Base-by-base conservation (phyloP, 805 yeast species). In the Wickerhamiella nectarea region DNA sequence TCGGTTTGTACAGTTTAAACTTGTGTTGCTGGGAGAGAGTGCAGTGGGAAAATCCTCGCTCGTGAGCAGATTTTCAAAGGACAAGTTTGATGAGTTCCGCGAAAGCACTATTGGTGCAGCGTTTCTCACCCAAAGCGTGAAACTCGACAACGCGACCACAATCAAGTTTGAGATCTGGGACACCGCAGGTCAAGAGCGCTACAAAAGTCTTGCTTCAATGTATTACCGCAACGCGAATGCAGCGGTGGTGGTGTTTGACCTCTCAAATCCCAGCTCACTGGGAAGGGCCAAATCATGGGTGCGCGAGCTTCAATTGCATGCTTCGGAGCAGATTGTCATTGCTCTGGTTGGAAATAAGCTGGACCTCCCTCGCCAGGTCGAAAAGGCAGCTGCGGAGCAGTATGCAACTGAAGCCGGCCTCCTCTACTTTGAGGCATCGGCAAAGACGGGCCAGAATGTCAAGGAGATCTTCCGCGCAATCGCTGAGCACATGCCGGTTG, bases 71-170 rank as follows among this genome's bases (percentile, higher is more conserved):
- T 85, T 87, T 54, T 87, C 75, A 20, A 73, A 72, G 50, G 67
- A 64, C 49, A 66, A 64, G 46, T 91, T 89, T 58, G 91, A 84
- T 51, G 78, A 75, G 24, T 74, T 75, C 51, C 74, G 89, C 47
- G 84, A 93, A 52, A 82, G 94, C 35, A 91, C 98, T 1, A 91
- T 91, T 44, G 99, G 99, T n/a, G 99, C 98, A 3, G 98, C 97
- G 0, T 91, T 89, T 61, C 71, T 91, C 33, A 84, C 96, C 14
- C 93, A 86, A 58, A 76, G 80, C 9, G 67, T 81, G 10, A 66
- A 67, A 9, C 50, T 75, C 6, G 72, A 67, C 43, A 42, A 38
- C 12, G 57, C 65, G 49, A 62, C 71, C 29, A 64, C 63, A 31
- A 70, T 61, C 46, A 65, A 58, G 59, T 77, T 61, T 42, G 75